A percentile compares a stretch with the other conserved stretches of the same genome.
These are phyloP conservation scores for Leptographium flavum DNA, from an alignment of 2,329 filamentous ascomycete species.

Conservation along the genomic window DNA sequence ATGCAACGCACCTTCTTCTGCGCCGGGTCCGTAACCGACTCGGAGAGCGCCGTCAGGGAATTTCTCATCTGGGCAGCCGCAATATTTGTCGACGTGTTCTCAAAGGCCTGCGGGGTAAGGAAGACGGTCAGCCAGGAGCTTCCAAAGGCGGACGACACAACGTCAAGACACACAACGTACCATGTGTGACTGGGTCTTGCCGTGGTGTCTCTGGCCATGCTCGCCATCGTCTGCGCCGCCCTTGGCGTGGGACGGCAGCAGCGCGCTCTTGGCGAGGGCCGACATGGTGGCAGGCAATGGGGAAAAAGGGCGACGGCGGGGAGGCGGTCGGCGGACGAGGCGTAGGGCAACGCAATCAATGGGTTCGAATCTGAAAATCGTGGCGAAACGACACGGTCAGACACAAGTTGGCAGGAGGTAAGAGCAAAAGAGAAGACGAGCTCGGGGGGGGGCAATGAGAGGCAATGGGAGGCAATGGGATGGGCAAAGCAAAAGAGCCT, in stretches of 20 bases:
- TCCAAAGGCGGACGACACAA: too few species aligned
- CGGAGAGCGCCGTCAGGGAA: slow-evolving; percentile 79
- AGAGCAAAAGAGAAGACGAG: neutral
- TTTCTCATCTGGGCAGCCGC: slow-evolving; percentile 99
- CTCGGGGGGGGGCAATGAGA: too few species aligned
- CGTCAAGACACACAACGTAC: slow-evolving; percentile 33
- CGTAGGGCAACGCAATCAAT: neutral
- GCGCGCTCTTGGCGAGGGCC: slow-evolving; percentile 52
- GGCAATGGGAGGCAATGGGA: too few species aligned
- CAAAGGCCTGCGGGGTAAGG: slow-evolving; percentile 70
- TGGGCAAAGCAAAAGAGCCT: neutral
- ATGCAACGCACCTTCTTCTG: slow-evolving; percentile 57
- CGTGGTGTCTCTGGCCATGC: slow-evolving; percentile 56
- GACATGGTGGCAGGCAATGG: slow-evolving; percentile 38
- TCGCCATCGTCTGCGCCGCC: slow-evolving; percentile 32
- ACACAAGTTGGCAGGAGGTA: neutral
- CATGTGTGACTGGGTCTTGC: slow-evolving; percentile 77
- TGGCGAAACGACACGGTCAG: neutral
- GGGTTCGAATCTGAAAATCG: neutral
- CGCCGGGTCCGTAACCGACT: slow-evolving; percentile 71
- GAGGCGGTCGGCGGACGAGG: neutral
- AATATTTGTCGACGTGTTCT: slow-evolving; percentile 97
- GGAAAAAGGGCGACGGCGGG: neutral
- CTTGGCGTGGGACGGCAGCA: slow-evolving; percentile 72
- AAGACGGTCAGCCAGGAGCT: neutral